These are phyloP conservation scores for Candida palmyrensis DNA, from an alignment of 805 yeast species.

Conservation along the genomic window DNA sequence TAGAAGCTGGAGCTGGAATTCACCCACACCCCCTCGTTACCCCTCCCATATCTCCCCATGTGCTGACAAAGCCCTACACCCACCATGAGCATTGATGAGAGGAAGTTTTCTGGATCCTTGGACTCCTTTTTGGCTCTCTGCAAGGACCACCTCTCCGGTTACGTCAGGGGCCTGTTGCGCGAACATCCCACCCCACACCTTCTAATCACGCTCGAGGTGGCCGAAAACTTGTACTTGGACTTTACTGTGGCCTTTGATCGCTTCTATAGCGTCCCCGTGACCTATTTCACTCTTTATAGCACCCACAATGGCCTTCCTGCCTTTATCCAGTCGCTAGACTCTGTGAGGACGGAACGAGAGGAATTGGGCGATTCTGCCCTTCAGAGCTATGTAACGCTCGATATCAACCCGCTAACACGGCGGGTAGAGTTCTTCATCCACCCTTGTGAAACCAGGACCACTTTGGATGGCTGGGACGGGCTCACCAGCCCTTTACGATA, in stretches of 20 bases:
- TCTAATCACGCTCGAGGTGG: not conserved
- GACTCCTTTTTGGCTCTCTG: not conserved
- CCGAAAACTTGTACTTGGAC: conserved; percentile 8
- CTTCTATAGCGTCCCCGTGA: conserved; percentile 26
- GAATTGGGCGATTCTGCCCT: not conserved
- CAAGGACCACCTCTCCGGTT: conserved; percentile 1
- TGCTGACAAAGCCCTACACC: too few relatives aligned
- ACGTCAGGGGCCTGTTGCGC: conserved; percentile 1
- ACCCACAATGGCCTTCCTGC: not conserved
- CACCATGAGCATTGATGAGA: too few relatives aligned
- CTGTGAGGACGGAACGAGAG: not conserved
- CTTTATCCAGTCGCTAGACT: not conserved
- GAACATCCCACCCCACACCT: conserved; percentile 1
- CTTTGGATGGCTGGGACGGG: conserved; percentile 10
- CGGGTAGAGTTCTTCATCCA: conserved; percentile 19
- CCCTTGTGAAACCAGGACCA: conserved; percentile 24
- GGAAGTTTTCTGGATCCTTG: too few relatives aligned
- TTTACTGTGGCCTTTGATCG: conserved; percentile 24
- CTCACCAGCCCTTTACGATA: conserved; percentile 6
- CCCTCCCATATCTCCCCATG: too few relatives aligned
- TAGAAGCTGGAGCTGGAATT: too few relatives aligned
- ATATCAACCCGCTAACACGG: conserved; percentile 4
- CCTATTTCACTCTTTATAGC: conserved; percentile 16
- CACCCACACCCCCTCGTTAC: too few relatives aligned
- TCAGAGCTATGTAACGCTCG: not conserved